Base-by-base conservation (phyloP, 2,329 filamentous ascomycete genomes). In the Penicillium sp. region DNA sequence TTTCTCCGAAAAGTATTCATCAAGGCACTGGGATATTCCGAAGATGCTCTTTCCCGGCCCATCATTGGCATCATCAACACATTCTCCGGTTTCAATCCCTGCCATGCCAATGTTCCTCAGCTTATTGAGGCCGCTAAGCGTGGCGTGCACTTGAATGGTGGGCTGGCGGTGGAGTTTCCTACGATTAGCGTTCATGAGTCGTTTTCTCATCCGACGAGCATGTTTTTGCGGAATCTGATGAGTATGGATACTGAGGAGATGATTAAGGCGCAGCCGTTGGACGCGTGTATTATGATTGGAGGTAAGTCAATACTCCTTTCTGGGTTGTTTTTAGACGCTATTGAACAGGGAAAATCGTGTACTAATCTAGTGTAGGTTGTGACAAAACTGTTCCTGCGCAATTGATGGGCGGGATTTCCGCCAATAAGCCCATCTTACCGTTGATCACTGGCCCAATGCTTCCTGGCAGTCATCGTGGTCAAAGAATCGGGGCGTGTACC, bases 241-340 rank as follows among this genome's bases (percentile, higher is more conserved):
- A 88, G 86, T 64, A 90, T 91, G 87, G 89, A 91, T 69, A 91
- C 89, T 0, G 89, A 91, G 71, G 89, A 91, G 77, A 91, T 91
- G 89, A 86, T 91, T 54, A 79, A 79, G 44, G 88, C 88, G 0
- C 89, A 91, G 72, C 89, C 89, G 0, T 80, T 89, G 16, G 89
- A 92, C 73, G 85, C 86, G 0, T 85, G 85, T 10, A 81, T 89
- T 14, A 79, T 89, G 63, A 87, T 91, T 64, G 88, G 88, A 50
- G 88, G 86, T 85, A 57, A 60, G 22, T 2, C 22, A 22, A 22
- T 22, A 22, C 22, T 22, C 22, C 22, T 22, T 22, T 22, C 22
- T 22, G 3, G 22, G 22, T 22, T 22, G 4, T 22, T 22, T 46
- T 46, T 36, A 4, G 24, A 37, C 18, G 19, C 2, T 3, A 54